Conservation (phyloP, 2,329 filamentous ascomycete species). For the Penicillium sp. region DNA sequence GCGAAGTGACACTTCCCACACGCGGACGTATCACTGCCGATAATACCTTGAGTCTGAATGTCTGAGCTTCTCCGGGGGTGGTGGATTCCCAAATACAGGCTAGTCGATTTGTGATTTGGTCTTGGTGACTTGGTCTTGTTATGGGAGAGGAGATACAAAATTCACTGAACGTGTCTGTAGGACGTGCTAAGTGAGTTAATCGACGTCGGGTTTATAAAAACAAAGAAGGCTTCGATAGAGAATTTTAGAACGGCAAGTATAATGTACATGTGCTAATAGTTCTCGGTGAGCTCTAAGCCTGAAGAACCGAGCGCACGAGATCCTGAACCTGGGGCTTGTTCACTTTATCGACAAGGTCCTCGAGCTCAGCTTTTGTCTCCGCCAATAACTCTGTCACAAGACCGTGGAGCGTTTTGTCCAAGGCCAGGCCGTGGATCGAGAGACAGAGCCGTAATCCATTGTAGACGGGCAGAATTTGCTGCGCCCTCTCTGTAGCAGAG, state of each 20-base stretch:
- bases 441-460: constrained; percentile 39
- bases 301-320: not conserved
- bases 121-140: too few species aligned
- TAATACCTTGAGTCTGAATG: constrained; percentile 58
- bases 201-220: constrained; percentile 13
- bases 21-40: constrained; percentile 63
- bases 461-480: constrained; percentile 32
- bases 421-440: constrained; percentile 27
- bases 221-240: constrained; percentile 16
- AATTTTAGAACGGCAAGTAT: constrained; percentile 5
- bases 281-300: not conserved
- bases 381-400: constrained; percentile 21
- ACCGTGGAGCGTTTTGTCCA: constrained; percentile 20
- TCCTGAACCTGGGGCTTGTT: constrained; percentile 1
- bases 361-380: constrained; percentile 41
- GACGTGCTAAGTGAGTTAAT: not conserved
- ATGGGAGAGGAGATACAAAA: not conserved
- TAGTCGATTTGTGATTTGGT: too few species aligned
- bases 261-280: constrained; percentile 18
- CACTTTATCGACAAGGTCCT: constrained; percentile 7
- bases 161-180: not conserved
- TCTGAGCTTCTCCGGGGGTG: constrained; percentile 2
- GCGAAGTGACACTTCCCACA: constrained; percentile 58
- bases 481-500: constrained; percentile 20
- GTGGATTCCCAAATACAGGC: too few species aligned